Evolutionary conservation across 2,329 filamentous ascomycete genomes (phyloP).

Genomic region (Blumeria graminis): DNA sequence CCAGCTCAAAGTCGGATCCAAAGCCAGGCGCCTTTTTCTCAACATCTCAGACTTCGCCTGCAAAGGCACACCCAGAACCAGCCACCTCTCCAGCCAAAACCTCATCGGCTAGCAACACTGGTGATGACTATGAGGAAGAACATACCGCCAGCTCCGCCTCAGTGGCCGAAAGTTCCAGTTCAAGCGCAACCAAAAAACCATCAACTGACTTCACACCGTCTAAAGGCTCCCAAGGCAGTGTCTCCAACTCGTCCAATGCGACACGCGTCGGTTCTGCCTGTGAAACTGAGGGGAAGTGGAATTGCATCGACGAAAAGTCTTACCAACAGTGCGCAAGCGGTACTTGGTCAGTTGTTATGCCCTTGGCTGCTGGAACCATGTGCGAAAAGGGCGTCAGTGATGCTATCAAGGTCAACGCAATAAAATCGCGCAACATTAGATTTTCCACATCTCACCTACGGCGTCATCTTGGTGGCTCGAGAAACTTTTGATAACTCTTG

Average conservation of each 20-base stretch:
- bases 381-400: conserved; percentile 21
- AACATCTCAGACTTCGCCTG: background rate
- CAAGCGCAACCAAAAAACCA: conserved; percentile 7
- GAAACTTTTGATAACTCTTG: background rate
- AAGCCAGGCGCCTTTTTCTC: background rate
- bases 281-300: conserved; percentile 26
- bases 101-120: conserved; percentile 3
- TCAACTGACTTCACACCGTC: conserved; percentile 5
- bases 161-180: conserved; percentile 7
- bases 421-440: conserved; percentile 10
- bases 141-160: conserved; percentile 3
- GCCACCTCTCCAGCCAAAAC: conserved; percentile 10
- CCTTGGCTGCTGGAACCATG: conserved; percentile 21
- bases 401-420: conserved; percentile 17
- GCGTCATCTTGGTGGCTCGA: conserved; percentile 8
- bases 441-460: conserved; percentile 11
- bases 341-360: conserved; percentile 21
- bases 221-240: conserved; percentile 6
- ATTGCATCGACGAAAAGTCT: conserved; percentile 25
- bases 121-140: too few species aligned
- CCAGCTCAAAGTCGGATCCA: background rate
- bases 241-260: background rate
- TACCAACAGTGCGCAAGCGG: conserved; percentile 32
- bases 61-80: conserved; percentile 4
- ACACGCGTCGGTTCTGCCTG: conserved; percentile 21